Evolutionary conservation across 148 eudicot species (phyloP).

Genomic region (Spergularia marina): DNA sequence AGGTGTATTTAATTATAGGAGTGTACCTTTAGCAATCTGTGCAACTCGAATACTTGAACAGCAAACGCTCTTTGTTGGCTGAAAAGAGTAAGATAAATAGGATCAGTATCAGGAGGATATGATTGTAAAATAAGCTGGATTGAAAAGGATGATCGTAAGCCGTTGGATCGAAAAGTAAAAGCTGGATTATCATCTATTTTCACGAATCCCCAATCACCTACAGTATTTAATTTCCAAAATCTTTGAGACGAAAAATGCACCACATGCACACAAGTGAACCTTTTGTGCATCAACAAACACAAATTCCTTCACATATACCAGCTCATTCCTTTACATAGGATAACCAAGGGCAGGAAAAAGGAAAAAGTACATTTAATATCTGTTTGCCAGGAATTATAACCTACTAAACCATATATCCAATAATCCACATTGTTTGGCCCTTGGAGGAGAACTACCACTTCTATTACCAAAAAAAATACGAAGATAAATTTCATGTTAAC

Average conservation of each 20-base stretch:
- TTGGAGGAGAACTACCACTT: background rate
- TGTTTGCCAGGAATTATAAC: background rate
- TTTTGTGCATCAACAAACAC: background rate
- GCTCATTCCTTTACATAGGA: background rate
- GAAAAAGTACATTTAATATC: background rate
- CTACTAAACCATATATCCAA: background rate
- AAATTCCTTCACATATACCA: background rate
- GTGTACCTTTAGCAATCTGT: conserved; percentile 80
- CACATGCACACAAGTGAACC: background rate
- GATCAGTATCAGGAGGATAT: conserved; percentile 16
- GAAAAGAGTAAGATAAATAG: conserved; percentile 36
- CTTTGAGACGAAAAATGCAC: background rate
- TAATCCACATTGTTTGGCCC: background rate
- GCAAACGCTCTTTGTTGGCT: conserved; percentile 92
- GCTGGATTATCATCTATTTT: background rate
- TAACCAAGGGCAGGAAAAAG: background rate
- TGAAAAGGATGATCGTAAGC: too few species aligned
- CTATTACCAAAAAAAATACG: background rate
- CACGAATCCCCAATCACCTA: background rate
- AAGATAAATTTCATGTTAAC: background rate
- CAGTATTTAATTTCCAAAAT: background rate
- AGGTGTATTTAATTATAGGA: conserved; percentile 3
- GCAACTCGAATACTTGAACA: conserved; percentile 94
- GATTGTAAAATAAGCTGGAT: background rate
- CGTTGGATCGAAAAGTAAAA: background rate